A percentile compares a stretch with the other conserved stretches of the same genome.
These are phyloP conservation scores for Saccharomycopsis oosterbeekiorum DNA, from an alignment of 805 yeast genomes.

Conservation along the genomic window DNA sequence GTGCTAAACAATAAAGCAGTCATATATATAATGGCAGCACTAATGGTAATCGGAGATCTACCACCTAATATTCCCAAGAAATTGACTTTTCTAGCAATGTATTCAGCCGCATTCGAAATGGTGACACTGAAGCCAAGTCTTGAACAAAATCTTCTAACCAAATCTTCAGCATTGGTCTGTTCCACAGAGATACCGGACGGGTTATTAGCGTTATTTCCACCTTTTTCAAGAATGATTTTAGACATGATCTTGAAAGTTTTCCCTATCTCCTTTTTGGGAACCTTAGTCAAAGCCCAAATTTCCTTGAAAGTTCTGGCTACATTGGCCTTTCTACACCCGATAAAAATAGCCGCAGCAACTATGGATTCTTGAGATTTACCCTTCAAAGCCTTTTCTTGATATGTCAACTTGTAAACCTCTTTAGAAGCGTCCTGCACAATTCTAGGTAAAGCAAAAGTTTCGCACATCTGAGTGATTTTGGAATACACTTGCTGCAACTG, in stretches of 20 bases:
- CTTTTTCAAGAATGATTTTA: constrained; percentile 44
- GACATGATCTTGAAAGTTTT: constrained; percentile 80
- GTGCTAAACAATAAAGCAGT: constrained; percentile 82
- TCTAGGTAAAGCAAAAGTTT: constrained; percentile 88
- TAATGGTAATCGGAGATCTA: constrained; percentile 92
- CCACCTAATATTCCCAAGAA: constrained; percentile 93
- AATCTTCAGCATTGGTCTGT: constrained; percentile 87
- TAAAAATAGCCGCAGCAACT: constrained; percentile 91
- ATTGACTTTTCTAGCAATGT: constrained; percentile 80
- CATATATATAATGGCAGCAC: constrained; percentile 95
- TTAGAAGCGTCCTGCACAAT: constrained; percentile 97
- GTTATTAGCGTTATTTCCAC: constrained; percentile 24
- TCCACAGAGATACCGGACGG: constrained; percentile 50
- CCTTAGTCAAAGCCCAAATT: constrained; percentile 89
- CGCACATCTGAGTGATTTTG: constrained; percentile 91
- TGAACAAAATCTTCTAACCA: constrained; percentile 92
- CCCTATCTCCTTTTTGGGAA: constrained; percentile 90
- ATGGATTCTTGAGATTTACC: constrained; percentile 90
- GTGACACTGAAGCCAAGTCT: constrained; percentile 80
- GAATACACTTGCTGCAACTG: constrained; percentile 84
- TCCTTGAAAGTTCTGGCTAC: constrained; percentile 94
- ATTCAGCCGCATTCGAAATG: constrained; percentile 86
- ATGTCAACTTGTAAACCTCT: constrained; percentile 85
- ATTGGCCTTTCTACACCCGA: constrained; percentile 89
- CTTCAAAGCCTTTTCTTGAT: constrained; percentile 75